Evolutionary conservation across 306 rosid species (phyloP).

Genomic region (Hylodesmum podocarpum): DNA sequence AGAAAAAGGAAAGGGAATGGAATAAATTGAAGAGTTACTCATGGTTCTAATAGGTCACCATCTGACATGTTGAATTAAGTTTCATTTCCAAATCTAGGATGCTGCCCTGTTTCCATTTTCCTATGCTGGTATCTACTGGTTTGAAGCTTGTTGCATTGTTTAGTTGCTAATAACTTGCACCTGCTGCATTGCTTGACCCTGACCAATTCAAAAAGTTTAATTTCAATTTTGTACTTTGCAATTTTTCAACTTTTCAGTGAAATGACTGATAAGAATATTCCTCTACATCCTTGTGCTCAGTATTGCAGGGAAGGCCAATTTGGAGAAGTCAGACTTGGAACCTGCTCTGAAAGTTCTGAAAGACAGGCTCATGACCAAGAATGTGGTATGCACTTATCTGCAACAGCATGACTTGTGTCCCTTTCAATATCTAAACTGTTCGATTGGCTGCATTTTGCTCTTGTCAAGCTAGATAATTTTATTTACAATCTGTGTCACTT

Average conservation of each 20-base stretch:
- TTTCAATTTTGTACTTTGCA: neutral
- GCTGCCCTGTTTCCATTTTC: neutral
- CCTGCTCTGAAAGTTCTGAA: constrained; percentile 96
- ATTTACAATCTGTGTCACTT: constrained; percentile 29
- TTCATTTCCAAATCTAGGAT: neutral
- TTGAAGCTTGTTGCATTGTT: neutral
- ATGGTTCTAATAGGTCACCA: neutral
- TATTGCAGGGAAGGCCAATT: constrained; percentile 95
- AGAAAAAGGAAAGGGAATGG: neutral
- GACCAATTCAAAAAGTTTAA: neutral
- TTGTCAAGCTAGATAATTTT: constrained; percentile 13
- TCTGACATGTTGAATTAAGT: neutral
- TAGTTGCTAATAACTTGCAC: constrained; percentile 3
- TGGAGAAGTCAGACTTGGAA: constrained; percentile 93
- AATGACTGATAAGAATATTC: constrained; percentile 13
- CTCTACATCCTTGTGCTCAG: constrained; percentile 43
- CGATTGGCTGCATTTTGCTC: neutral
- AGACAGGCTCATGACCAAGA: constrained; percentile 99
- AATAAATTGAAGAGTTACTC: neutral
- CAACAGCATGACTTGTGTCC: neutral
- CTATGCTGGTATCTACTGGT: neutral
- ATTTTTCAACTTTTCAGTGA: constrained; percentile 11
- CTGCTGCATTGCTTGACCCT: neutral
- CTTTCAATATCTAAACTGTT: neutral
- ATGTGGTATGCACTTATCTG: constrained; percentile 69